Percentiles rank a stretch among this genome's conserved stretches.
These are phyloP conservation scores for Microbotryum intermedium DNA, from an alignment of 1,284 basidiomycete species.

Conservation along the genomic window DNA sequence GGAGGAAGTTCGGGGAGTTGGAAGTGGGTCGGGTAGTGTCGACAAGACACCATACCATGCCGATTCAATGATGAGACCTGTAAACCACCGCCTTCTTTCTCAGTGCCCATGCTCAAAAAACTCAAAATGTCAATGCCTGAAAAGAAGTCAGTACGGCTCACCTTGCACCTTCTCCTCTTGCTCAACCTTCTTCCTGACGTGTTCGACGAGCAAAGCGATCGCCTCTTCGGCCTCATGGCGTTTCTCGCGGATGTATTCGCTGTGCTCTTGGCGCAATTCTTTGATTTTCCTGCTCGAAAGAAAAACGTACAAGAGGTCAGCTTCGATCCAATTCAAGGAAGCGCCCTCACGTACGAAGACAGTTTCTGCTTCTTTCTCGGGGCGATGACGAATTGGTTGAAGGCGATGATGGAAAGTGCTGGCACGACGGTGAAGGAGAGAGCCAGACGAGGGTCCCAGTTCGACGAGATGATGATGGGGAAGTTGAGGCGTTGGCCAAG, in stretches of 20 bases:
- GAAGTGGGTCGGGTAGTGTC: conserved; percentile 1
- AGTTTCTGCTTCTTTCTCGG: conserved; percentile 48
- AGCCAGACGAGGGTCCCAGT: conserved; percentile 46
- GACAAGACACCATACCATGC: conserved; percentile 54
- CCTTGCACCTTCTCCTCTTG: conserved; percentile 42
- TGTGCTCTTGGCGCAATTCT: conserved; percentile 52
- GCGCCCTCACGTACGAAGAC: conserved; percentile 43
- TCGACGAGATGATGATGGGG: conserved; percentile 50
- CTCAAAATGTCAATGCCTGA: background rate
- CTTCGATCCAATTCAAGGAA: background rate
- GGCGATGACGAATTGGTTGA: conserved; percentile 52
- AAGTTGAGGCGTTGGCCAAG: conserved; percentile 51
- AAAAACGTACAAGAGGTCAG: conserved; percentile 1
- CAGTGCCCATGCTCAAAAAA: too few species aligned
- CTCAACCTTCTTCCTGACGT: conserved; percentile 40
- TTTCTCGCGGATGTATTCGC: conserved; percentile 53
- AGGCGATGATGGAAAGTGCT: conserved; percentile 46
- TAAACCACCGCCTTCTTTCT: too few species aligned
- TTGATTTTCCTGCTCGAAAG: conserved; percentile 37
- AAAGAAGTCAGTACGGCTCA: conserved; percentile 13
- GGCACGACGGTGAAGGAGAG: conserved; percentile 50
- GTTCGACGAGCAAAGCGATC: conserved; percentile 42
- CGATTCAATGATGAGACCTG: conserved; percentile 63
- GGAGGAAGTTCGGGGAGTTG: conserved; percentile 33
- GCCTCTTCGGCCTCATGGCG: conserved; percentile 53